Base-by-base conservation (phyloP, 345 rosid species). In the Brassica incana region DNA sequence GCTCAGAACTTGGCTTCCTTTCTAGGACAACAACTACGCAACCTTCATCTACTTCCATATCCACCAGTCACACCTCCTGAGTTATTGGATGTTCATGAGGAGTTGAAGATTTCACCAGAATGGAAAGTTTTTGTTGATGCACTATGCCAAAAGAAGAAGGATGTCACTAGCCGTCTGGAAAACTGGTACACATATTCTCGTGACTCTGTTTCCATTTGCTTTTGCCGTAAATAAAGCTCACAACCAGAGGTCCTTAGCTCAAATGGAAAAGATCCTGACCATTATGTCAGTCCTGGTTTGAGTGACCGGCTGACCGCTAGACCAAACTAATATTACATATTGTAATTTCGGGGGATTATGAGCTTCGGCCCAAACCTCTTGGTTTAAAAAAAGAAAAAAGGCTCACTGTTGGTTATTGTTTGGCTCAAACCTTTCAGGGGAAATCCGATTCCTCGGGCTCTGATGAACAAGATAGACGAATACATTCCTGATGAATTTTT, bases 401-500 rank as follows among this genome's bases (percentile, higher is more conserved):
- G 0, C 75, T 35, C 20, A 74, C 29, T 36, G 45, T 1, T 71
- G 43, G 33, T 67, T 16, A 72, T 59, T 60, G 6, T 75, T 38
- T 63, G 3, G 20, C 50, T 80, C 38, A 2, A 79, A 80, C 40
- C 11, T 84, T 76, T 71, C 72, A 92, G 97, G 99, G 99, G 99
- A 35, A 86, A 85, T 85, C 95, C 97, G 4, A 91, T 91, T 79
- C 97, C 95, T 63, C 81, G 69, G 52, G 15, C 78, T 50, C 83
- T 95, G 81, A 88, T 91, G 73, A 85, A 84, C 82, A 89, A 77
- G 72, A 90, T 89, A 75, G 86, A 92, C 78, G 91, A 85, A 74
- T 92, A 90, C 84, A 83, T 95, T 62, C 95, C 94, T 4, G 88
- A 91, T 84, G 95, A 89, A 20, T 83, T 95, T 84, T 82, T 87